Conservation (phyloP, 164 flowering plant species). For the Tinospora cordifolia region DNA sequence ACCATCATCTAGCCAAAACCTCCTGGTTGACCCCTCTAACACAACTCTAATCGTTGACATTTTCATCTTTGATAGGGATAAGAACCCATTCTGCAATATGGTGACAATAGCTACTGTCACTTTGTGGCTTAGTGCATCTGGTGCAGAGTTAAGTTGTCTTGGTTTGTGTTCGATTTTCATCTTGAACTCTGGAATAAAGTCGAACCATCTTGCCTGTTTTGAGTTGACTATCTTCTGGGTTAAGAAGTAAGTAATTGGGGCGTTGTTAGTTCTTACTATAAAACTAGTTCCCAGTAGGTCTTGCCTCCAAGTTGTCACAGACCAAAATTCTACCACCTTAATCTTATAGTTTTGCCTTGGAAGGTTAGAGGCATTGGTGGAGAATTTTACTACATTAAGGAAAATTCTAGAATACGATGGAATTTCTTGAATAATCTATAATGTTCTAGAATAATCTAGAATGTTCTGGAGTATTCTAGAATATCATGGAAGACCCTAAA, state of each 20-base stretch:
- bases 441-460: too few species aligned
- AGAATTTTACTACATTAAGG: too few species aligned
- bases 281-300: constrained; percentile 1
- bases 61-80: background rate
- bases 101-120: background rate
- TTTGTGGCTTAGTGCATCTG: constrained; percentile 16
- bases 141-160: background rate
- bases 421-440: too few species aligned
- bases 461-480: too few species aligned
- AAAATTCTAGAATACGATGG: too few species aligned
- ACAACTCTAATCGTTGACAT: background rate
- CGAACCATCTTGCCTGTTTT: constrained; percentile 10
- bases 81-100: background rate
- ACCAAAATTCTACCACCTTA: too few species aligned
- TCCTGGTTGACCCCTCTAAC: background rate
- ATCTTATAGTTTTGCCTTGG: too few species aligned
- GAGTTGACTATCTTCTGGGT: constrained; percentile 19
- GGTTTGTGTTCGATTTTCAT: background rate
- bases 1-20: background rate
- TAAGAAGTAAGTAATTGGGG: background rate
- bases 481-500: too few species aligned
- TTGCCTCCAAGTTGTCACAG: constrained; percentile 8
- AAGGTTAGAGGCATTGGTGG: too few species aligned
- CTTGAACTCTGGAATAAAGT: background rate
- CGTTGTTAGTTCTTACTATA: background rate